These are phyloP conservation scores for Verticillium longisporum DNA, from an alignment of 2,329 filamentous ascomycete genomes.

Conservation along the genomic window DNA sequence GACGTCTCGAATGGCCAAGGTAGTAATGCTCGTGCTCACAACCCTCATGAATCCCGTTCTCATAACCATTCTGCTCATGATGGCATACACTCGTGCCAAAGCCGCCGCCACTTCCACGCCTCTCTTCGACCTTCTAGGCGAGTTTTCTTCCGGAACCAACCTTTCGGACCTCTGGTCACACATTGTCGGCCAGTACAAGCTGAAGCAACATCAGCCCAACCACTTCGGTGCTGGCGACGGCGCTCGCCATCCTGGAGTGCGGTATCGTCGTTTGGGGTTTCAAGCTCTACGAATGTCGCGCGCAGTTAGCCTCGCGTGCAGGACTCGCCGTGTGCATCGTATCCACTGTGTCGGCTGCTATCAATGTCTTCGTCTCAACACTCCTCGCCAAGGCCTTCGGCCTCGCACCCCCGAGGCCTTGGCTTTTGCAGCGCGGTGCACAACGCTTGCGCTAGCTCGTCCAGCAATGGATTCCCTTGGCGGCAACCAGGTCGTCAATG, in stretches of 20 bases:
- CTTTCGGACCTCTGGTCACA: conserved; percentile 28
- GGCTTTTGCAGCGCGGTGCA: conserved; percentile 42
- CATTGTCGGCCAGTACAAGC: background rate
- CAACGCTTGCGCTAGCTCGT: conserved; percentile 41
- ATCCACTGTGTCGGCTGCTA: conserved; percentile 27
- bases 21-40: conserved; percentile 11
- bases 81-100: conserved; percentile 35
- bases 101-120: conserved; percentile 20
- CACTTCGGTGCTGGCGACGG: conserved; percentile 40
- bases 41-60: conserved; percentile 42
- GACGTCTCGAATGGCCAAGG: background rate
- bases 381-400: conserved; percentile 27
- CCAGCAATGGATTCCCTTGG: conserved; percentile 37
- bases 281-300: conserved; percentile 44
- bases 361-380: conserved; percentile 36
- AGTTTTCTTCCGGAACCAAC: conserved; percentile 25
- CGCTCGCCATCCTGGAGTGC: conserved; percentile 40
- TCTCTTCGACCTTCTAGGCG: conserved; percentile 19
- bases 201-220: conserved; percentile 8
- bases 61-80: conserved; percentile 35
- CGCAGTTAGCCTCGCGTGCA: conserved; percentile 34
- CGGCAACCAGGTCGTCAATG: conserved; percentile 40
- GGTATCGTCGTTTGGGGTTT: conserved; percentile 47
- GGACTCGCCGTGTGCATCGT: conserved; percentile 31
- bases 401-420: conserved; percentile 27